Evolutionary conservation across 202 grass and related monocot genomes (phyloP), one percentile per base, ranked within the genome.

Genomic region (Panicum hallii): DNA sequence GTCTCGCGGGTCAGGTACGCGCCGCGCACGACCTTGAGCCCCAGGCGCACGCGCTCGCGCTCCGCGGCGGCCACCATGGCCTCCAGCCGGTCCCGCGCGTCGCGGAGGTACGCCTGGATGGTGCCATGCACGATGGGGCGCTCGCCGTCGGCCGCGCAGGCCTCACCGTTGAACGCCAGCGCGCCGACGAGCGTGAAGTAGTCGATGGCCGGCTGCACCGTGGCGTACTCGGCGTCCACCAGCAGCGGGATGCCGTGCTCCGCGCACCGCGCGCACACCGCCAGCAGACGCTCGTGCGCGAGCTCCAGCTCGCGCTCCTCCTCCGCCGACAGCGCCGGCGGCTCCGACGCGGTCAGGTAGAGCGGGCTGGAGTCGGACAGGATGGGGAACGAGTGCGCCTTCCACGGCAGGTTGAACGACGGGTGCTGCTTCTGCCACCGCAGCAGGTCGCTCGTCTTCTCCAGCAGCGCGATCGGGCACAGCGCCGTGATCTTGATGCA

Each of bases 401-500:
- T 96, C 97, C 97, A 99, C 6, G 91, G 91, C 20, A 99, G 97
- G 11, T 72, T 30, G 46, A 91, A 38, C 22, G 91, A 82, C 22
- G 97, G 90, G 53, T 92, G 65, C 84, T 93, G 91, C 42, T 93
- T 70, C 83, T 99, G 87, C 93, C 93, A 94, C 77, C 97, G 84
- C 41, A 99, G 81, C 55, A 94, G 88, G 77, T 99, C 91, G 46
- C 97, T 97, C n/a, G 91, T 11, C 76, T 91, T 90, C 84, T 97
- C 93, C 16, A 99, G 90, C 81, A 97, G 15, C 40, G 74, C 72
- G 83, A 99, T 90, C 22, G 90, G 97, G 72, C 97, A 99, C 28
- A 99, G 85, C 63, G 93, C 97, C 1, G 90, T 94, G 65, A 99
- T 99, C 90, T 99, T 99, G 30, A 94, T 83, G 73, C 93, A 99